Base-by-base conservation (phyloP, 805 yeast genomes). In the Lachancea kluyveri region DNA sequence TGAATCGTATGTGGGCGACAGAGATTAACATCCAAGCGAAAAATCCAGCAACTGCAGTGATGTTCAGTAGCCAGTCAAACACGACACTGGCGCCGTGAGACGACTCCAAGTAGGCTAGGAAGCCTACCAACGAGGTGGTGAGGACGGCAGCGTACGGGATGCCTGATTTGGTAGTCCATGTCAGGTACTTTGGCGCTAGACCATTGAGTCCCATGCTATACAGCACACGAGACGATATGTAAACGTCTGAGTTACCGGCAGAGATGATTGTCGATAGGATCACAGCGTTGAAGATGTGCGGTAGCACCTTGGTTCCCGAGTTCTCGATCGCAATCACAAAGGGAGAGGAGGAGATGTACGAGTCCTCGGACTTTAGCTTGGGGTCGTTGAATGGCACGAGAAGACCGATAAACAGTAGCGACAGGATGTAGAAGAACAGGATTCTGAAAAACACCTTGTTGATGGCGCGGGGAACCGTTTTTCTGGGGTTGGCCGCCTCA, bases 11-110 rank as follows among this genome's bases (percentile, higher is more conserved):
- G 57, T 79, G 87, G 3, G 81, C 64, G 26, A 70, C 56, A 18
- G 77, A 66, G 38, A 79, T 78, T 53, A 74, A 70, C 30, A 75
- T 68, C 88, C 88, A 78, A 12, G 83, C 68, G 43, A 79, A 75
- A 43, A 80, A 66, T 39, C 88, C 88, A 8, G 87, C 77, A 28
- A 79, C 79, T 17, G 83, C 82, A n/a, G 83, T 71, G 44, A 81
- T 78, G 54, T 79, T 79, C 42, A 79, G 59, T 39, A 81, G 64
- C 88, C 88, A 81, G 48, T 69, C 60, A 62, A 81, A 81, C 19
- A 77, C 87, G 3, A 69, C 65, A 25, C 54, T 51, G 37, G 81
- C 82, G 35, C 68, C 61, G 12, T 61, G 53, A 4, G 78, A 67
- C 14, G 73, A 72, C 25, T 62, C 65, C 59, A 81, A 58, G 62